Evolutionary conservation across 2,329 filamentous ascomycete genomes (phyloP), one percentile per base, ranked within the genome.

Genomic region (Exserohilum turcica): DNA sequence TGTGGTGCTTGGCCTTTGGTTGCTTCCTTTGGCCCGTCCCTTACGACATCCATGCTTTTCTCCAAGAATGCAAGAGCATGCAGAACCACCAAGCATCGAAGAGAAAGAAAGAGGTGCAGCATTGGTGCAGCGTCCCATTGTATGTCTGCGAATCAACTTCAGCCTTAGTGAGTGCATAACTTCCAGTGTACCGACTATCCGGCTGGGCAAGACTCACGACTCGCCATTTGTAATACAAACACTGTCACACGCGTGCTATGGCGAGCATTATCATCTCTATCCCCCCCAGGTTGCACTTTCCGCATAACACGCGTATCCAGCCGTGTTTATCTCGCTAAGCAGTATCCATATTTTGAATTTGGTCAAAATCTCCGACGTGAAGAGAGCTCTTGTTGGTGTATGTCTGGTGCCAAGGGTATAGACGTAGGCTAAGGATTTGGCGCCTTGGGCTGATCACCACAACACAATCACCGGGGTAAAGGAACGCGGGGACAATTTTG

Each of bases 351-450:
- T 16, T 19, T 32, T 21, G 13, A 21, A 24, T n/a, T 13, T 13
- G 13, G 18, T 36, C 35, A 16, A 39, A 31, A 6, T 39, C 27
- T 16, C 28, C 15, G 36, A 32, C 16, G 7, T 8, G 44, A 31
- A 19, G 19, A 21, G n/a, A 15, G 16, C 12, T 28, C 16, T 32
- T 16, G 27, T 39, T 39, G 5, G 35, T 47, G 28, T 3, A 47
- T 47, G 27, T 3, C 18, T 39, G 16, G 15, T 49, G 45, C 50
- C 50, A 49, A 53, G 50, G 8, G 15, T 32, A 10, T 3, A 3
- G 29, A 43, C 32, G 38, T 39, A 43, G 12, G 50, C 44, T 49
- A 53, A 49, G 50, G 32, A 37, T 42, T 43, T 49, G 50, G 50
- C 50, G 38, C 21, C 50, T 48, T 48, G 44, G 50, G 18, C 24